Percentiles rank a stretch among this genome's conserved stretches.
These are phyloP conservation scores for Metschnikowia borealis DNA, from an alignment of 805 yeast species.

Conservation along the genomic window DNA sequence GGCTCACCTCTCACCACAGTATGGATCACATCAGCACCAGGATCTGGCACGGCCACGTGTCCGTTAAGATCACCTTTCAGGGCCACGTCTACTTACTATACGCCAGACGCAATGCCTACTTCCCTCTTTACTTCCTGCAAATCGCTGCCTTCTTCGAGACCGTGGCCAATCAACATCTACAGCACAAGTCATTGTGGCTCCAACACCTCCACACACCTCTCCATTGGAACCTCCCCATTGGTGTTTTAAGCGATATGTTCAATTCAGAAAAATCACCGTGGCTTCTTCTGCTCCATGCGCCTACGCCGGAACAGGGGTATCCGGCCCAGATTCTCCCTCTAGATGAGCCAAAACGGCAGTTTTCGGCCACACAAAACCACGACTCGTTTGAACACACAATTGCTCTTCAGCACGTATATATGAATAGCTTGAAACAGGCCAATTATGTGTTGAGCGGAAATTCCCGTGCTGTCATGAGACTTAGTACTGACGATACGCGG, in stretches of 20 bases:
- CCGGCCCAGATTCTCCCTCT: slow-evolving; percentile 35
- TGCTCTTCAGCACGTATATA: slow-evolving; percentile 49
- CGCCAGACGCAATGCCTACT: slow-evolving; percentile 47
- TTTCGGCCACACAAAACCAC: not conserved
- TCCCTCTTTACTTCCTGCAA: slow-evolving; percentile 40
- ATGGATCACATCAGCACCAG: slow-evolving; percentile 26
- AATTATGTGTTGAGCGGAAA: slow-evolving; percentile 71
- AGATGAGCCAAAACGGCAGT: not conserved
- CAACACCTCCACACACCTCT: slow-evolving; percentile 62
- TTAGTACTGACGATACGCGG: slow-evolving; percentile 60
- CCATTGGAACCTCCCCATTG: slow-evolving; percentile 76
- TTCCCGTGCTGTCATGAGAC: slow-evolving; percentile 75
- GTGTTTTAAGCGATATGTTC: slow-evolving; percentile 58
- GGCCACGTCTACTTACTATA: slow-evolving; percentile 18
- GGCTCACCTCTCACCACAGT: not conserved
- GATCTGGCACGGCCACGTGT: slow-evolving; percentile 55
- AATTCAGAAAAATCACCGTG: slow-evolving; percentile 25
- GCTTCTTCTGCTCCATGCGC: slow-evolving; percentile 29
- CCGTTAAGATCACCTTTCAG: slow-evolving; percentile 35
- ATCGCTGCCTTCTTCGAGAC: slow-evolving; percentile 37
- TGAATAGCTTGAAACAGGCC: slow-evolving; percentile 80
- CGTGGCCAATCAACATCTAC: slow-evolving; percentile 15
- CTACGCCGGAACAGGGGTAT: slow-evolving; percentile 14
- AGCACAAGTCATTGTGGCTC: slow-evolving; percentile 49
- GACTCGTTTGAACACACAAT: too few species aligned